Base-by-base conservation (phyloP, 1,139 yeast genomes). In the Diutina rugosa region DNA sequence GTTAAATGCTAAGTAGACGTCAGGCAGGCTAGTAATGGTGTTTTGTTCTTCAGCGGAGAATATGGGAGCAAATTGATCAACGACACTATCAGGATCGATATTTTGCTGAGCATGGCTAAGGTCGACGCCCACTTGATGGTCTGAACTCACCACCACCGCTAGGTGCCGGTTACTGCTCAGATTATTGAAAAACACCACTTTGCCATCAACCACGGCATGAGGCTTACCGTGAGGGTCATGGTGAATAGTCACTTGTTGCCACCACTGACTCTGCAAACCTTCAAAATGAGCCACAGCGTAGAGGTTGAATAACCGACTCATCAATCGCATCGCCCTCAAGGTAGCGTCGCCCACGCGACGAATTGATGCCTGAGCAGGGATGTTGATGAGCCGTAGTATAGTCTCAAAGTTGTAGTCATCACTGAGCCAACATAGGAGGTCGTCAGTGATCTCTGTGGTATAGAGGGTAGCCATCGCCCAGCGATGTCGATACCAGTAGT, bases 321-420 rank as follows among this genome's bases (percentile, higher is more conserved):
- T n/a, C 8, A 49, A 32, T 16, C 18, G 32, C 53, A 49, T 49
- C 29, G 14, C 10, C 8, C 41, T 26, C 14, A 28, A 4, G 2
- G n/a, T 1, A 10, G 7, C n/a, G 16, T n/a, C 18, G 6, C 2
- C n/a, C 8, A 49, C 21, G 1, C 26, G 53, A 3, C 53, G 53
- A 12, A 49, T 49, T 6, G 44, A 8, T 2, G 53, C 53, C 41
- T 49, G 53, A 8, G 8, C 12, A 4, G 32, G 32, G 44, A 49
- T 28, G n/a, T 41, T 16, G 16, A 30, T 16, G 41, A n/a, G 35
- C 9, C 53, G 53, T 8, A 49, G 53, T n/a, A 18, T n/a, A 1
- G 58, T 51, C 59, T 74, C 79, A 56, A 70, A 73, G 58, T 67
- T 66, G 60, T 60, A 74, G 55, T 72, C 78, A 60, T 75, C 77